Evolutionary conservation across 2,329 filamentous ascomycete species (phyloP), one percentile per base, ranked within the genome.

Genomic region (Ascochyta lentis): DNA sequence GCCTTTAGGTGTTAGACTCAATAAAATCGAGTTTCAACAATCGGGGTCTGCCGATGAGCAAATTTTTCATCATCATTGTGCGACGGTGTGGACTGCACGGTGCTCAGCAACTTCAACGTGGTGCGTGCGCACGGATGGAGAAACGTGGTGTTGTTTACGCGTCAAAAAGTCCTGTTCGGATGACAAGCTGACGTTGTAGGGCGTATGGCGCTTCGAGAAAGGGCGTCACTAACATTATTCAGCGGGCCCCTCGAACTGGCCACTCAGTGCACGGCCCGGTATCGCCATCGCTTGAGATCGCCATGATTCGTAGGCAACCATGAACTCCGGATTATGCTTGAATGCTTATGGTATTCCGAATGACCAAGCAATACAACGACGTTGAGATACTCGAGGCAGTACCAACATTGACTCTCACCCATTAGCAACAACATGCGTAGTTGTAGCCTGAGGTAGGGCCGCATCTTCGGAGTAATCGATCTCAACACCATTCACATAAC

Each of bases 1-100:
- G 48, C 60, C 60, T 39, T 61, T 61, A 61, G 60, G 50, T 68
- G 60, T 54, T 63, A 63, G 61, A 55, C 55, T 60, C 58, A 55
- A 61, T 59, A 42, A 63, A 57, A 39, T 33, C 43, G 49, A 53
- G 53, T 43, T 51, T 48, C 53, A 51, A 48, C 53, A 33, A 55
- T 63, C 60, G 57, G 62, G 29, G 49, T 10, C 45, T 19, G 53
- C 65, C 58, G 60, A 63, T 34, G 44, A 57, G 52, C 27, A 54
- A 44, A 62, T 46, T 49, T 56, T 64, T 60, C 47, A 45, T 46
- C 57, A 35, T 47, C 48, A 22, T 56, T 37, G 34, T 49, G 52
- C 35, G 43, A 49, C 12, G 38, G 13, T 22, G 35, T 42, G 47
- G 35, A 49, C 41, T 55, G 35, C 52, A 41, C 16, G 29, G 46